Percentiles rank a stretch among this genome's conserved stretches.
Evolutionary conservation across 1,139 yeast genomes (phyloP).

Genomic region (Wickerhamomyces sp.): DNA sequence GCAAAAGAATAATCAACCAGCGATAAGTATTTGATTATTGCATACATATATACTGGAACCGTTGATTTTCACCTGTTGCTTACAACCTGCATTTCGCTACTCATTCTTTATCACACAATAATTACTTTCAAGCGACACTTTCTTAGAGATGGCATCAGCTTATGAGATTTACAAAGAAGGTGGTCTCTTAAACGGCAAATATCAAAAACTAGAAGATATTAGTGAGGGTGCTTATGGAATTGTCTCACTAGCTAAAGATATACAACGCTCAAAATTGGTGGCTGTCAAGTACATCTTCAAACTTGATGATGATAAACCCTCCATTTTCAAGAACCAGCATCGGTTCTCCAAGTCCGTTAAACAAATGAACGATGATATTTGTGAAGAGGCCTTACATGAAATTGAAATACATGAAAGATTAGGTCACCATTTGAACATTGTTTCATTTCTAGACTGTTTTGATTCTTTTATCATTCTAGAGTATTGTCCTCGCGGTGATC

Average conservation of each 20-base stretch:
- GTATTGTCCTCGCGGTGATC: constrained; percentile 87
- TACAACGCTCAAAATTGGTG: constrained; percentile 49
- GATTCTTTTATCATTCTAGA: constrained; percentile 81
- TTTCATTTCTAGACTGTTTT: constrained; percentile 68
- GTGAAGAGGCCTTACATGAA: constrained; percentile 75
- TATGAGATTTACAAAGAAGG: constrained; percentile 55
- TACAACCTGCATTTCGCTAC: too few species aligned
- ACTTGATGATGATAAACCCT: constrained; percentile 25
- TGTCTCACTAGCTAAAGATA: constrained; percentile 82
- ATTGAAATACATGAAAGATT: constrained; percentile 67
- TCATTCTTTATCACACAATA: too few species aligned
- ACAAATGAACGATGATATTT: constrained; percentile 31
- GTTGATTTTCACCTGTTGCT: too few species aligned
- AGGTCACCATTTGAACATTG: constrained; percentile 52
- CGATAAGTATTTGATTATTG: too few species aligned
- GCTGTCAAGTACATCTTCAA: constrained; percentile 78
- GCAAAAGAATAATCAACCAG: too few species aligned
- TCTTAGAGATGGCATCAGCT: constrained; percentile 18
- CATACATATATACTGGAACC: too few species aligned
- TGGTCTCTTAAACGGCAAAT: constrained; percentile 55
- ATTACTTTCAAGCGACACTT: too few species aligned
- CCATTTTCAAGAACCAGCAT: constrained; percentile 14
- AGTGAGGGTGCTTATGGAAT: constrained; percentile 94
- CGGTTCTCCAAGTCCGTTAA: constrained; percentile 27
- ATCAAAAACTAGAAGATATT: constrained; percentile 68